phyloP scores from a whole-genome alignment of 805 yeast genomes.

The Candida takata region DNA sequence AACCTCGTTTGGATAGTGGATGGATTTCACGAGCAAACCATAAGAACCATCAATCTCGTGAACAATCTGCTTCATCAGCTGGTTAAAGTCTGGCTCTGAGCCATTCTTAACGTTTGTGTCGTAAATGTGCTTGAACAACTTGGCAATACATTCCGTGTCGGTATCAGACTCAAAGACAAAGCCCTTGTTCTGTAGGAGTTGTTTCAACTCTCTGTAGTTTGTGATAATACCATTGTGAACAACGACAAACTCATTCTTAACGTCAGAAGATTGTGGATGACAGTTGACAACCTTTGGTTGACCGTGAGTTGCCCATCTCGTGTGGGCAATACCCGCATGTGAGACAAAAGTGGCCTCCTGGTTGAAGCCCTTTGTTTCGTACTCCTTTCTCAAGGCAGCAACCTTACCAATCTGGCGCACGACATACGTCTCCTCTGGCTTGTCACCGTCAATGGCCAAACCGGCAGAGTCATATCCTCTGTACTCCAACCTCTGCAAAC shows the following conservation, averaged over 20 bases:
- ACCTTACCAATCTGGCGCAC: constrained; percentile 92
- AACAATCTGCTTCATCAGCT: constrained; percentile 86
- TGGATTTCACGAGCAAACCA: constrained; percentile 87
- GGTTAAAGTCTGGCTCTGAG: constrained; percentile 77
- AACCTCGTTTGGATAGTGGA: constrained; percentile 91
- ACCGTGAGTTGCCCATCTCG: constrained; percentile 99
- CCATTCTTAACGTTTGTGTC: constrained; percentile 70
- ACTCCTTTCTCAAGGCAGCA: constrained; percentile 63
- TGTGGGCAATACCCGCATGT: constrained; percentile 97
- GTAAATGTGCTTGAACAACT: constrained; percentile 84
- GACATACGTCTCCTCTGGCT: constrained; percentile 59
- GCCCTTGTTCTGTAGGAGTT: constrained; percentile 75
- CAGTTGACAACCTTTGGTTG: constrained; percentile 80
- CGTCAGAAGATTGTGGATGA: constrained; percentile 94
- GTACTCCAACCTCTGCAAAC: constrained; percentile 83
- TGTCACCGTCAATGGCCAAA: constrained; percentile 88
- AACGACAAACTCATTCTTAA: constrained; percentile 73
- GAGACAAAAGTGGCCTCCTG: constrained; percentile 61
- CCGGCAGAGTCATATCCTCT: constrained; percentile 99
- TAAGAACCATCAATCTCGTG: constrained; percentile 95
- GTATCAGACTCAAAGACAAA: constrained; percentile 83
- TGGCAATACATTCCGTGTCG: constrained; percentile 97
- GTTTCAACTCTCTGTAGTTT: constrained; percentile 85
- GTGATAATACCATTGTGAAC: constrained; percentile 99
- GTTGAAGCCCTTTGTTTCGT: constrained; percentile 44